A percentile compares a stretch with the other conserved stretches of the same genome.
Conservation (phyloP, 306 rosid genomes). For the Dicorynia guianensis region DNA sequence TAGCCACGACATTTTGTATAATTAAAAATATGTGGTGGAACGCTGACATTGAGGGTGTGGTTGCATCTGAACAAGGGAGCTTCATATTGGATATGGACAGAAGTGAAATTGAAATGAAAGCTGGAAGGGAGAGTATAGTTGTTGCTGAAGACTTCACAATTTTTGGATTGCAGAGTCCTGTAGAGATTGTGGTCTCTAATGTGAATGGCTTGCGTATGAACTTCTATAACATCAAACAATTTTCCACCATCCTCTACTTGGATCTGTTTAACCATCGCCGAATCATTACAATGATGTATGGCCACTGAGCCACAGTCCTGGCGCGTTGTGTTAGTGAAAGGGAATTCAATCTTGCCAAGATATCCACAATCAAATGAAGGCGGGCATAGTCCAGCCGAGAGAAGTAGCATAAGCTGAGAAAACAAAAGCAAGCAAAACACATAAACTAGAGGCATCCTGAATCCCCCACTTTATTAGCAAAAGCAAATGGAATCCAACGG, state of each 20-base stretch:
- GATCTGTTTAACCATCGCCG: too few relatives aligned
- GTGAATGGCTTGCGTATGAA: background rate
- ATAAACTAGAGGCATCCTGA: slow-evolving; percentile 25
- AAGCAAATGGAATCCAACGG: background rate
- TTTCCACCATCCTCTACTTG: slow-evolving; percentile 35
- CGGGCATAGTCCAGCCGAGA: slow-evolving; percentile 32
- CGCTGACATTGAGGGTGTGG: background rate
- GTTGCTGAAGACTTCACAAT: slow-evolving; percentile 40
- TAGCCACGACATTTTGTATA: background rate
- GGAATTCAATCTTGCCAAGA: slow-evolving; percentile 38
- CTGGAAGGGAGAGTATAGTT: slow-evolving; percentile 36
- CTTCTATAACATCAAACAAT: background rate
- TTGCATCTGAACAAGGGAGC: slow-evolving; percentile 44
- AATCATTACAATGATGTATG: slow-evolving; percentile 29
- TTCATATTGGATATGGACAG: background rate
- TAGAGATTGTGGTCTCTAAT: slow-evolving; percentile 30
- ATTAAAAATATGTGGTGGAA: background rate
- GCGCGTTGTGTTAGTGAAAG: slow-evolving; percentile 32
- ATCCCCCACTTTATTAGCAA: slow-evolving; percentile 4
- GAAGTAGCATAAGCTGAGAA: slow-evolving; percentile 18
- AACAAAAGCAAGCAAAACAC: slow-evolving; percentile 20
- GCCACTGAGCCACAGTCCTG: slow-evolving; percentile 47
- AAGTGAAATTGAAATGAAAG: slow-evolving; percentile 14
- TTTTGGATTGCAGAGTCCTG: background rate
- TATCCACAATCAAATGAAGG: slow-evolving; percentile 45